These are phyloP conservation scores for Diophrys appendiculata DNA, from an alignment of 73 alveolate genomes.

Conservation along the genomic window DNA sequence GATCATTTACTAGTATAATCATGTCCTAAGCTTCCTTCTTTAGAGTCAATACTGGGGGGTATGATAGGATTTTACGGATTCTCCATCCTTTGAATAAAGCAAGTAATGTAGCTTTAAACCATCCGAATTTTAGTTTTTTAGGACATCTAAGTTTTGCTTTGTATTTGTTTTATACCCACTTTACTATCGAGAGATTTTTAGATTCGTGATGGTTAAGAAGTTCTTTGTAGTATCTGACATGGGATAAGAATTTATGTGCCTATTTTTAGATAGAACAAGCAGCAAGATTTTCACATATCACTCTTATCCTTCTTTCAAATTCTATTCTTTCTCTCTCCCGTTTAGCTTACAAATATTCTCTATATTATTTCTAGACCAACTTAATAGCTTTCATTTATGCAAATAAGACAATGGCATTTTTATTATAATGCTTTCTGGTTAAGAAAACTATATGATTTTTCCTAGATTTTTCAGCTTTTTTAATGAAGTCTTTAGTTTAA, in stretches of 20 bases:
- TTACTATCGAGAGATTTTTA: not conserved
- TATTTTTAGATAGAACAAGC: not conserved
- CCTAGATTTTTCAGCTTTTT: not conserved
- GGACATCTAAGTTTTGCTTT: slow-evolving; percentile 2
- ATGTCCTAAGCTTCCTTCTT: slow-evolving; percentile 4
- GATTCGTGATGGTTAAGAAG: not conserved
- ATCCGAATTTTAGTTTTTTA: not conserved
- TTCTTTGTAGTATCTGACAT: not conserved
- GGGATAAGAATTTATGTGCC: not conserved
- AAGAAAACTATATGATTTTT: slow-evolving; percentile 2
- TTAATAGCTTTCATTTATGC: not conserved
- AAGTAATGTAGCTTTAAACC: not conserved
- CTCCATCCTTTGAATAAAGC: slow-evolving; percentile 13
- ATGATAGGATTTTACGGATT: not conserved
- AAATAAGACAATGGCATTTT: not conserved
- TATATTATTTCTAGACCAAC: not conserved
- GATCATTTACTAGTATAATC: not conserved
- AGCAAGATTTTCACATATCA: not conserved
- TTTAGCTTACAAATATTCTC: not conserved
- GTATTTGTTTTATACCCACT: not conserved
- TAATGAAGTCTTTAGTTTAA: not conserved
- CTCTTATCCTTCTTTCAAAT: not conserved
- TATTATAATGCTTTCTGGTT: not conserved
- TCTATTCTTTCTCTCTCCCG: not conserved
- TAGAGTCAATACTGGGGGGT: not conserved